These are phyloP conservation scores for Groenewaldozyma auringiensis DNA, from an alignment of 1,139 yeast species.

Conservation along the genomic window DNA sequence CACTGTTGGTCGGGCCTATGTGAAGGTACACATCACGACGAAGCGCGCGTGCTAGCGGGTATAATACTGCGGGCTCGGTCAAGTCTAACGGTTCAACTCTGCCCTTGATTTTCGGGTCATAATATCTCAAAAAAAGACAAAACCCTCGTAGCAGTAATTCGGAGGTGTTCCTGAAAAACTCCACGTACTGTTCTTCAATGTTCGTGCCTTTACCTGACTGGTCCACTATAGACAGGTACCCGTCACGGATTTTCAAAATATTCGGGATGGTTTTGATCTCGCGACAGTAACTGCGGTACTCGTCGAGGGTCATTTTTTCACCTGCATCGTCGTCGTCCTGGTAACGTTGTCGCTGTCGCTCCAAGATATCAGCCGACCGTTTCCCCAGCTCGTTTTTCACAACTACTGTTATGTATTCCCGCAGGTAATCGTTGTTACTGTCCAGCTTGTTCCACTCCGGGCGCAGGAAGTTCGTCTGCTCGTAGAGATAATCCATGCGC, in stretches of 20 bases:
- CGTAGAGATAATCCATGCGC: neutral
- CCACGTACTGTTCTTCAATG: neutral
- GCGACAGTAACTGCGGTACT: neutral
- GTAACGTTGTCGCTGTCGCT: neutral
- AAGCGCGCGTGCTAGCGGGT: constrained; percentile 75
- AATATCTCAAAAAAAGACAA: neutral
- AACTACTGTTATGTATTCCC: neutral
- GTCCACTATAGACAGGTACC: neutral
- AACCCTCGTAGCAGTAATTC: constrained; percentile 1
- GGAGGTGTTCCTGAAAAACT: neutral
- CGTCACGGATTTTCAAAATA: neutral
- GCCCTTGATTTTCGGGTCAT: neutral
- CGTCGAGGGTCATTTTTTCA: neutral
- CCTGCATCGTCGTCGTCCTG: neutral
- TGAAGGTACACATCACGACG: constrained; percentile 77
- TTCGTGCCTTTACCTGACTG: constrained; percentile 3
- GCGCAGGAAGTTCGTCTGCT: neutral
- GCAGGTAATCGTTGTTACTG: neutral
- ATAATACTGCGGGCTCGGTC: constrained; percentile 68
- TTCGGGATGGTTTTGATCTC: neutral
- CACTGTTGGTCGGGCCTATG: constrained; percentile 96
- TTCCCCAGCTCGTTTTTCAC: neutral
- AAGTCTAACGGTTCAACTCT: constrained; percentile 6
- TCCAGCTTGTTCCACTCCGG: constrained; percentile 1
- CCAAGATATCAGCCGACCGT: neutral